Base-by-base conservation (phyloP, 1,284 basidiomycete species). In the Ganoderma lingzhi region DNA sequence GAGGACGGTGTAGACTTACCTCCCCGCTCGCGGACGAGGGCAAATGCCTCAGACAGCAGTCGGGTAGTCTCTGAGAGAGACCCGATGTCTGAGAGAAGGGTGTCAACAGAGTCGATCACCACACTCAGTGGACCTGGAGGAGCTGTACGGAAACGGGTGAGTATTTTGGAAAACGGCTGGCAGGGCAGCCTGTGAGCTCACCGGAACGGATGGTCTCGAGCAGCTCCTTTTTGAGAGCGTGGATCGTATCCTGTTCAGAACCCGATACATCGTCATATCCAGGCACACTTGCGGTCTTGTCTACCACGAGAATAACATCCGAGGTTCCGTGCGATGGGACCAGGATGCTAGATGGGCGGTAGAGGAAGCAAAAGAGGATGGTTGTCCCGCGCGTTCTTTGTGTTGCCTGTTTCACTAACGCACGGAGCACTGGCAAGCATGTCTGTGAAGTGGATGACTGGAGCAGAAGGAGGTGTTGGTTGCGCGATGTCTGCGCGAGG, bases 381-480 rank as follows among this genome's bases (percentile, higher is more conserved):
- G 82, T 83, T 30, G 62, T 65, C 19, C 71, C 72, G 60, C 68
- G 70, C 63, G 68, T 41, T 1, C 70, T 58, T 35, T 66, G 66
- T 48, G 35, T 65, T 23, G 70, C 53, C 14, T 62, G 62, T 37
- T 60, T 39, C 1, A 70, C 66, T 2, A 71, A 23, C 12, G 62
- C 66, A 60, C 72, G 72, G 10, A 94, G 79, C 32, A 93, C 73
- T 2, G 91, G 87, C 23, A 93, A 74, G 71, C 85, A 83, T 48
- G 90, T 89, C 75, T 92, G 91, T 1, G 88, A 85, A 56, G 82
- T 69, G 14, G 91, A 90, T 0, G 92, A 93, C 73, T 93, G 90
- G 19, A 93, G 75, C 19, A 93, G 73, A 8, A 92, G 73, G 39
- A 92, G 79, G 5, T 85, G 84, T 55, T 88, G 84, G 62, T 83